Evolutionary conservation across 495 filamentous ascomycete genomes (phyloP).

Genomic region (Rostrohypoxylon terebratum): DNA sequence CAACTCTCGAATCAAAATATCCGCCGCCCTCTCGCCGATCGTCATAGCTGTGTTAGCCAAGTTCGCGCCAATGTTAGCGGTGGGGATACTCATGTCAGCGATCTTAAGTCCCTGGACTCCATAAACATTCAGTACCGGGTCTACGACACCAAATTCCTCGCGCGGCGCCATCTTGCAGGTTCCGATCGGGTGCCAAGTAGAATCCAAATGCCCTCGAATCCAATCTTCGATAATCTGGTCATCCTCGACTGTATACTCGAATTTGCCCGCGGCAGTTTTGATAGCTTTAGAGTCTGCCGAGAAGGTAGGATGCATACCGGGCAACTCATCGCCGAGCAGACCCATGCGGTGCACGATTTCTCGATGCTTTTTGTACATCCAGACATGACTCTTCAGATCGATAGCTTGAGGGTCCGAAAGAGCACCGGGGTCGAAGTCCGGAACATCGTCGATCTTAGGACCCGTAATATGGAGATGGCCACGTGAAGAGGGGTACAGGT

Average conservation of each 20-base stretch:
- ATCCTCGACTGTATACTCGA: slow-evolving; percentile 62
- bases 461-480: slow-evolving; percentile 65
- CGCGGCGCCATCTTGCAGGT: slow-evolving; percentile 57
- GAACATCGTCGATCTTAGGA: slow-evolving; percentile 44
- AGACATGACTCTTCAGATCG: slow-evolving; percentile 57
- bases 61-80: slow-evolving; percentile 65
- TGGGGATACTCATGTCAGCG: slow-evolving; percentile 60
- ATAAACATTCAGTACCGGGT: slow-evolving; percentile 58
- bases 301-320: slow-evolving; percentile 67
- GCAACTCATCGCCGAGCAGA: slow-evolving; percentile 63
- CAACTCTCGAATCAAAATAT: slow-evolving; percentile 60
- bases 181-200: slow-evolving; percentile 64
- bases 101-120: slow-evolving; percentile 61
- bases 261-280: slow-evolving; percentile 21
- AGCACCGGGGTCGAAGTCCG: slow-evolving; percentile 56
- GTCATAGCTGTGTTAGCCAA: slow-evolving; percentile 61
- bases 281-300: slow-evolving; percentile 54
- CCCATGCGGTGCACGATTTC: slow-evolving; percentile 67
- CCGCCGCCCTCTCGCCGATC: slow-evolving; percentile 66
- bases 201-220: slow-evolving; percentile 54
- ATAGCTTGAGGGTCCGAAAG: slow-evolving; percentile 54
- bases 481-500: slow-evolving; percentile 64
- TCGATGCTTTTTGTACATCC: slow-evolving; percentile 65
- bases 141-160: slow-evolving; percentile 59
- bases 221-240: slow-evolving; percentile 60